A percentile compares a stretch with the other conserved stretches of the same genome.
phyloP scores from a whole-genome alignment of 306 rosid species.

The Coriaria nepalensis region DNA sequence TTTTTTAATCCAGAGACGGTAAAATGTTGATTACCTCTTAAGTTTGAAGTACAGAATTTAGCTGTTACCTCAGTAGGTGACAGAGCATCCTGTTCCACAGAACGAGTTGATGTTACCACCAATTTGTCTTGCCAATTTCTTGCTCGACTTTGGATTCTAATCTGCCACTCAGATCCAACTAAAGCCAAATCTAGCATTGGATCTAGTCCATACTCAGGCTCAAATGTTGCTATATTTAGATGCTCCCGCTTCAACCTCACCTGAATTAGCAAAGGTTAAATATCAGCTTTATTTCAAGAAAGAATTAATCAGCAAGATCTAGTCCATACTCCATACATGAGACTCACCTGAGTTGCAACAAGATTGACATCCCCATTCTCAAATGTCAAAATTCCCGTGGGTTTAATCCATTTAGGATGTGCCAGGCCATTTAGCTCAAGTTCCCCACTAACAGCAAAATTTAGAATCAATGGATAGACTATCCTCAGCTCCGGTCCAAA shows the following conservation, averaged over 20 bases:
- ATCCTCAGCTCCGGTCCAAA: conserved; percentile 94
- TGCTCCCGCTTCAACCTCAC: conserved; percentile 81
- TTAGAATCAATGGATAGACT: conserved; percentile 77
- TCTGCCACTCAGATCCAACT: conserved; percentile 84
- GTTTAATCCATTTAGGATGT: conserved; percentile 67
- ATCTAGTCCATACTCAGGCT: conserved; percentile 85
- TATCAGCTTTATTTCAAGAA: conserved; percentile 8
- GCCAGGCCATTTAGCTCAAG: conserved; percentile 76
- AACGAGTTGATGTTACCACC: conserved; percentile 85
- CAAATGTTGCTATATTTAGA: conserved; percentile 72
- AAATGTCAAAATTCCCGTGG: conserved; percentile 66
- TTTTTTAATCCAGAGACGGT: background rate
- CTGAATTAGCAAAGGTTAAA: conserved; percentile 32
- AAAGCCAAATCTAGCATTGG: conserved; percentile 86
- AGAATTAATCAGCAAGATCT: conserved; percentile 5
- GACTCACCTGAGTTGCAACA: conserved; percentile 86
- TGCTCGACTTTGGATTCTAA: conserved; percentile 68
- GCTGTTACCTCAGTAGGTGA: conserved; percentile 68
- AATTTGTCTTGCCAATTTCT: conserved; percentile 88
- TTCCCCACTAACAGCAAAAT: conserved; percentile 72
- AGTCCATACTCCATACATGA: background rate
- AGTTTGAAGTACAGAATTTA: conserved; percentile 7
- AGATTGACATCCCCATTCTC: conserved; percentile 93
- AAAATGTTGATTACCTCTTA: conserved; percentile 11
- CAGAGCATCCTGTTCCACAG: conserved; percentile 66